These are phyloP conservation scores for Aspergillus sojae DNA, from an alignment of 2,329 filamentous ascomycete species.

Conservation along the genomic window DNA sequence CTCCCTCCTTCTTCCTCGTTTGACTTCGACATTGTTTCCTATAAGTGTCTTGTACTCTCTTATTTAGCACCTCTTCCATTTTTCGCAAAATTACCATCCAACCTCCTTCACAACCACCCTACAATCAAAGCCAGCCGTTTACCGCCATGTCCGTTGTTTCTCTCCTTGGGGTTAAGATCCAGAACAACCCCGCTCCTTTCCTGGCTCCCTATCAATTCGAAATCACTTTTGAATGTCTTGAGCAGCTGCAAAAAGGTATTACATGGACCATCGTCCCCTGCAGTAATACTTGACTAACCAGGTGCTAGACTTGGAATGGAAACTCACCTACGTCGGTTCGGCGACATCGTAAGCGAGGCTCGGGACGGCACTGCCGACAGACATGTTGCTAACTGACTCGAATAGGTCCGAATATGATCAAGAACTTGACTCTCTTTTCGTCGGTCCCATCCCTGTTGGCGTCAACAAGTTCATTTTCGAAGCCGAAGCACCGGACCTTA, in stretches of 20 bases:
- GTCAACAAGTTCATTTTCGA: constrained; percentile 99
- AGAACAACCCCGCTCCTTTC: constrained; percentile 97
- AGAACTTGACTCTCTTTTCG: constrained; percentile 93
- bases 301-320: constrained; percentile 89
- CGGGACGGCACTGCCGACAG: background rate
- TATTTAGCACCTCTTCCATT: constrained; percentile 10
- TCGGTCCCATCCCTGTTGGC: constrained; percentile 94
- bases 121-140: background rate
- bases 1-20: background rate
- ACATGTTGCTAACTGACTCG: constrained; percentile 25
- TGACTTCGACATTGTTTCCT: constrained; percentile 3
- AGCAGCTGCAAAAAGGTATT: constrained; percentile 86
- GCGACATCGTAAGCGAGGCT: constrained; percentile 77
- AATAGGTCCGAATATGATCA: constrained; percentile 91
- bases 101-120: too few species aligned
- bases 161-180: constrained; percentile 89
- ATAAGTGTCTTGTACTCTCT: constrained; percentile 12
- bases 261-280: background rate
- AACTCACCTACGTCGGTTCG: constrained; percentile 97
- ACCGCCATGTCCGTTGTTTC: constrained; percentile 90
- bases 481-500: constrained; percentile 87
- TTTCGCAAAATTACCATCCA: background rate
- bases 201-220: constrained; percentile 93
- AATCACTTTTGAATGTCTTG: constrained; percentile 97
- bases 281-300: constrained; percentile 19